These are phyloP conservation scores for Talaromyces funiculosus DNA, from an alignment of 2,329 filamentous ascomycete genomes.

Conservation along the genomic window DNA sequence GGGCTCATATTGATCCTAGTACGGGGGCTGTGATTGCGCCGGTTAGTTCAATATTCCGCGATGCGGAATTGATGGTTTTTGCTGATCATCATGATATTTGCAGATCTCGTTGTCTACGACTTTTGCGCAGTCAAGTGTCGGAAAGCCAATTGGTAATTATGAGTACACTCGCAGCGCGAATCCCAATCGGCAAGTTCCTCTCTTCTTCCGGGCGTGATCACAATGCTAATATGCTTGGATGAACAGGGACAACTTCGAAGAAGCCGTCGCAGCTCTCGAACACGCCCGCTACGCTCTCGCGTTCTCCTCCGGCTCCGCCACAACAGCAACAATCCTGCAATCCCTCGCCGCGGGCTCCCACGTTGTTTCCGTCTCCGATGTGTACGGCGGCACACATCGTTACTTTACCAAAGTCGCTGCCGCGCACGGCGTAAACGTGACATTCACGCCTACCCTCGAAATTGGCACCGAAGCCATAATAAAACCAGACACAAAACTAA, in stretches of 20 bases:
- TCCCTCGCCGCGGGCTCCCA: conserved; percentile 86
- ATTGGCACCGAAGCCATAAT: conserved; percentile 80
- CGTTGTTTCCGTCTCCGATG: conserved; percentile 92
- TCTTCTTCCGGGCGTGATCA: not conserved
- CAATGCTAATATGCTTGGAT: not conserved
- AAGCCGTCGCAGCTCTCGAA: conserved; percentile 84
- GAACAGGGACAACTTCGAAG: conserved; percentile 80
- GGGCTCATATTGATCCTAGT: conserved; percentile 78
- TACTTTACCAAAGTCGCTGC: conserved; percentile 98
- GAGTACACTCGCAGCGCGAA: conserved; percentile 94
- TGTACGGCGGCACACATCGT: conserved; percentile 95
- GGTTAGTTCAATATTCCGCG: conserved; percentile 22
- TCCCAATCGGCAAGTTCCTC: conserved; percentile 63
- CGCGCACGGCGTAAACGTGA: conserved; percentile 88
- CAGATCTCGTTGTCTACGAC: conserved; percentile 93
- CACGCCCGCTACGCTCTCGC: conserved; percentile 88
- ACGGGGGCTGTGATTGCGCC: conserved; percentile 95
- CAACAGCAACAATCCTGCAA: conserved; percentile 89
- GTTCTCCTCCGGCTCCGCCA: conserved; percentile 89
- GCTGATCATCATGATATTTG: not conserved
- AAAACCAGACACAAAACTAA: conserved; percentile 78
- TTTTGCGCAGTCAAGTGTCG: conserved; percentile 84
- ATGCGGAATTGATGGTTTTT: not conserved
- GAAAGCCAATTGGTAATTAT: conserved; percentile 78
- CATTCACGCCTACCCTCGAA: conserved; percentile 90